phyloP scores from a whole-genome alignment of 2,329 filamentous ascomycete species.

The Myrmaecium sp. region DNA sequence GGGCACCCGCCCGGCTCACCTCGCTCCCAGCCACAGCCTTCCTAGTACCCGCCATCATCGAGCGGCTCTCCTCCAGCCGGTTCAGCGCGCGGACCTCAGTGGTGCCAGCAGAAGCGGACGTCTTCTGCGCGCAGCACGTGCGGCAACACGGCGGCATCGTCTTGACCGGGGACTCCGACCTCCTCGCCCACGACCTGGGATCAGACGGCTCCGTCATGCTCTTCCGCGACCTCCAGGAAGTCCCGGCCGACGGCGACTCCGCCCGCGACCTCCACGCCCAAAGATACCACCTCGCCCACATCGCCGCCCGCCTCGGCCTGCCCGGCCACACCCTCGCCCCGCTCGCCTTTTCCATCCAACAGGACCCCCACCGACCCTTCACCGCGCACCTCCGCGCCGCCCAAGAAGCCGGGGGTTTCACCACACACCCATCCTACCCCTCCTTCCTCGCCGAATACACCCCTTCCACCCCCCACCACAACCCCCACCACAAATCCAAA shows the following conservation, averaged over 20 bases:
- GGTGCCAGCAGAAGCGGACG: conserved; percentile 73
- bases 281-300: conserved; percentile 24
- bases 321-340: conserved; percentile 18
- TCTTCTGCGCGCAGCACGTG: conserved; percentile 54
- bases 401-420: conserved; percentile 32
- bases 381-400: background rate
- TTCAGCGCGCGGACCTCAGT: conserved; percentile 33
- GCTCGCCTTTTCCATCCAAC: conserved; percentile 23
- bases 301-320: conserved; percentile 30
- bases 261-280: conserved; percentile 8
- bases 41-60: conserved; percentile 60
- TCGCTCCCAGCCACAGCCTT: conserved; percentile 43
- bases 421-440: conserved; percentile 24
- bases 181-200: conserved; percentile 59
- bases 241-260: conserved; percentile 6
- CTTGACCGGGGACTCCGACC: conserved; percentile 75
- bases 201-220: conserved; percentile 45
- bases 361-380: conserved; percentile 12
- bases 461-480: conserved; percentile 11
- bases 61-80: conserved; percentile 39
- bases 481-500: conserved; percentile 14
- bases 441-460: conserved; percentile 18
- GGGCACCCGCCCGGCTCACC: conserved; percentile 8
- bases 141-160: conserved; percentile 41
- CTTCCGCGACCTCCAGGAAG: conserved; percentile 45